phyloP scores from a whole-genome alignment of 139 green algal genomes.

The Chloropicon primus region DNA sequence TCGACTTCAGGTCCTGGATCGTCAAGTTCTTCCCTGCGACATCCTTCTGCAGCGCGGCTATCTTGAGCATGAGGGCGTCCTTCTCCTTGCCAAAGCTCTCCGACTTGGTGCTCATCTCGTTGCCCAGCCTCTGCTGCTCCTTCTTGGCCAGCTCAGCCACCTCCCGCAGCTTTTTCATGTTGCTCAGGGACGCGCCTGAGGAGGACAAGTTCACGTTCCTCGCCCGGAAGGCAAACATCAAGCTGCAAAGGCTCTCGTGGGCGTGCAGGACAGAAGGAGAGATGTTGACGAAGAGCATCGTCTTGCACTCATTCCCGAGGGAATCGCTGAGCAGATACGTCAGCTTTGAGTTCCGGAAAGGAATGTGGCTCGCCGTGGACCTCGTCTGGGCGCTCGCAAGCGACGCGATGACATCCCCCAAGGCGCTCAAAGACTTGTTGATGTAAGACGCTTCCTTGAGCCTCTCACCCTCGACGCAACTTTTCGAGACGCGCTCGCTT shows the following conservation, averaged over 20 bases:
- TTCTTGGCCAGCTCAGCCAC: background rate
- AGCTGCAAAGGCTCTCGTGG: slow-evolving; percentile 3
- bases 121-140: background rate
- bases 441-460: slow-evolving; percentile 86
- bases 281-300: slow-evolving; percentile 22
- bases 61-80: background rate
- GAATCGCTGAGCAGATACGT: slow-evolving; percentile 17
- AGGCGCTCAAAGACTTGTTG: slow-evolving; percentile 69
- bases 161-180: background rate
- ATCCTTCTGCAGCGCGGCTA: background rate
- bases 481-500: slow-evolving; percentile 70
- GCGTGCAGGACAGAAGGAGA: background rate
- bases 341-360: slow-evolving; percentile 31
- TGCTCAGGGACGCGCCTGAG: background rate
- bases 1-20: background rate
- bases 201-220: slow-evolving; percentile 11
- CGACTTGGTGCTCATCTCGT: background rate
- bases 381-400: slow-evolving; percentile 28
- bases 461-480: slow-evolving; percentile 43
- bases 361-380: slow-evolving; percentile 16
- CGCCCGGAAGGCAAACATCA: slow-evolving; percentile 10
- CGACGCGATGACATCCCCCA: slow-evolving; percentile 71
- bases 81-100: background rate
- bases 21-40: background rate
- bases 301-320: slow-evolving; percentile 18